Percentiles rank a stretch among this genome's conserved stretches.
phyloP scores from a whole-genome alignment of 768 basidiomycete genomes.

The Tylopilus sp. region DNA sequence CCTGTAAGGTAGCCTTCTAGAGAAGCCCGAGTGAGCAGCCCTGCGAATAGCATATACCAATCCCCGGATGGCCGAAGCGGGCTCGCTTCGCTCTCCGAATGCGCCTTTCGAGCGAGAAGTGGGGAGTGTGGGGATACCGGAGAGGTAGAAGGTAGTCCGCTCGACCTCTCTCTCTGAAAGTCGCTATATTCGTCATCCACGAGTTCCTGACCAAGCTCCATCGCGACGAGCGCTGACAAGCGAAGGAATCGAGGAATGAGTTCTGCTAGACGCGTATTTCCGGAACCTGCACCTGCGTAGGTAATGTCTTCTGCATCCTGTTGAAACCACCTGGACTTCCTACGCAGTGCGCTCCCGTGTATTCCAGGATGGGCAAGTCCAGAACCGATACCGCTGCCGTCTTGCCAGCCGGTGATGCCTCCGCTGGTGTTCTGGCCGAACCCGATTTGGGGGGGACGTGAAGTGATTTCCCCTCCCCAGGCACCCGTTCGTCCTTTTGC shows the following conservation, averaged over 20 bases:
- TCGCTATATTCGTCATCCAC: conserved; percentile 49
- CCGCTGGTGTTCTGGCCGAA: conserved; percentile 32
- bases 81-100: conserved; percentile 38
- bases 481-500: conserved; percentile 19
- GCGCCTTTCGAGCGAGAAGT: conserved; percentile 19
- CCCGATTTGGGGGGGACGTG: conserved; percentile 20
- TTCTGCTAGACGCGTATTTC: conserved; percentile 63
- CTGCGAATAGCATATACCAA: conserved; percentile 80
- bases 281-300: conserved; percentile 39
- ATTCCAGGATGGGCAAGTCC: conserved; percentile 58
- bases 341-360: conserved; percentile 56
- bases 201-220: conserved; percentile 71
- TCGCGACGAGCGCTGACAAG: conserved; percentile 74
- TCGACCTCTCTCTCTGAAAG: conserved; percentile 26
- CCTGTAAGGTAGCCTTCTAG: conserved; percentile 82
- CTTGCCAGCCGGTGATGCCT: conserved; percentile 70
- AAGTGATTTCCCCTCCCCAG: conserved; percentile 27
- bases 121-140: conserved; percentile 13
- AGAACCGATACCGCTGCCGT: conserved; percentile 69
- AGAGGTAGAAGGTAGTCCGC: conserved; percentile 7
- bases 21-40: conserved; percentile 77
- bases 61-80: conserved; percentile 66
- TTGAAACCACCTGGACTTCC: conserved; percentile 36
- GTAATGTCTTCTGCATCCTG: conserved; percentile 22
- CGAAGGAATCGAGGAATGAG: conserved; percentile 70